These are phyloP conservation scores for Lasiosphaeria miniovina DNA, from an alignment of 495 filamentous ascomycete genomes.

Conservation along the genomic window DNA sequence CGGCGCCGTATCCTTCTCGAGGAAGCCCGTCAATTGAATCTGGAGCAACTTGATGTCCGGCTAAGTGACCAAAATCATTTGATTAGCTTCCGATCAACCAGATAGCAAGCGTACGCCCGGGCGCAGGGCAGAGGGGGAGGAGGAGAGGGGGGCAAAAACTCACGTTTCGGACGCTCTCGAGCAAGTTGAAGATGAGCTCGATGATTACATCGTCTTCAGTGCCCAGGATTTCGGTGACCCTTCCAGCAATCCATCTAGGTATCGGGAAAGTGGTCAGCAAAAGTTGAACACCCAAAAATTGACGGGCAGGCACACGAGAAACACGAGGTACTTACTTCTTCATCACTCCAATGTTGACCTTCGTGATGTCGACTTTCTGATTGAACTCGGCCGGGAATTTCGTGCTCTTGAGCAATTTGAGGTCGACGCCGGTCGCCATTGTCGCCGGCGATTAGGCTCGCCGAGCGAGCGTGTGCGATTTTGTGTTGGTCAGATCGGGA, in stretches of 20 bases:
- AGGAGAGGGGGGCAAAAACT: conserved; percentile 30
- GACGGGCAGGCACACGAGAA: not conserved
- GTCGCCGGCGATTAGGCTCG: not conserved
- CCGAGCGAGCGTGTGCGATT: too few species aligned
- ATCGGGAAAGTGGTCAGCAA: not conserved
- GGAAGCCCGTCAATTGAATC: conserved; percentile 88
- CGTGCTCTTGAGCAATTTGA: conserved; percentile 81
- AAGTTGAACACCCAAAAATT: not conserved
- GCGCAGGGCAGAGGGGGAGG: not conserved
- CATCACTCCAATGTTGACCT: conserved; percentile 95
- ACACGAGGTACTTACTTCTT: conserved; percentile 66
- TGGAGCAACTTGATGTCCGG: conserved; percentile 94
- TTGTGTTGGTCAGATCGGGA: too few species aligned
- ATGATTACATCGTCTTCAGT: conserved; percentile 94
- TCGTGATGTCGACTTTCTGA: conserved; percentile 93
- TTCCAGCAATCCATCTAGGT: conserved; percentile 83
- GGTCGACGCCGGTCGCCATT: conserved; percentile 77
- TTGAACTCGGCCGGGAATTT: conserved; percentile 94
- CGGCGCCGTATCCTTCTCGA: conserved; percentile 84
- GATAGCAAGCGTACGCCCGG: not conserved
- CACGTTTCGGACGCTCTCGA: conserved; percentile 79
- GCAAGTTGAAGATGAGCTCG: conserved; percentile 83
- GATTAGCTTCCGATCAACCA: not conserved
- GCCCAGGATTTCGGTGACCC: conserved; percentile 80
- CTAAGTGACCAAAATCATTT: conserved; percentile 44